Percentiles rank a stretch among this genome's conserved stretches.
Evolutionary conservation across 768 basidiomycete genomes (phyloP).

Genomic region (Zangia roseola): DNA sequence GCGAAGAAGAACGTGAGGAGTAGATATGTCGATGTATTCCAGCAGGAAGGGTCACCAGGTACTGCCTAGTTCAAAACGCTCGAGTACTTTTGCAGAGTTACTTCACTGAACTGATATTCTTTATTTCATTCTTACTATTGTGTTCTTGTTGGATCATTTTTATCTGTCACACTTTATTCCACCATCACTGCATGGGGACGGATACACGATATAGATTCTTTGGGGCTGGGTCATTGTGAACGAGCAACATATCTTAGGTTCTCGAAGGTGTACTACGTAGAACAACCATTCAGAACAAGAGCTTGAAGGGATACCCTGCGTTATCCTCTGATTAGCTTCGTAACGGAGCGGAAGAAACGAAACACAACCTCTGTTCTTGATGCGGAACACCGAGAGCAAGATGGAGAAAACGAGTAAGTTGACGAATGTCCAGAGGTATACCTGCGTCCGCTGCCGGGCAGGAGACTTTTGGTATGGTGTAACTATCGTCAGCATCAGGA

Average conservation of each 20-base stretch:
- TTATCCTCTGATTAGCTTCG: constrained; percentile 2
- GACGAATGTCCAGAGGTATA: constrained; percentile 87
- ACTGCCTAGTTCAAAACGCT: constrained; percentile 11
- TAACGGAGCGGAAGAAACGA: constrained; percentile 1
- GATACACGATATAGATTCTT: constrained; percentile 2
- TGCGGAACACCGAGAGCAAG: constrained; percentile 79
- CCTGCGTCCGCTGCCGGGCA: constrained; percentile 73
- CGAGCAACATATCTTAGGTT: not conserved
- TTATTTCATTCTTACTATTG: constrained; percentile 17
- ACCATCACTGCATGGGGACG: constrained; percentile 1
- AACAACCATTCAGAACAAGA: constrained; percentile 52
- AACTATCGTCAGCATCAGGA: constrained; percentile 78
- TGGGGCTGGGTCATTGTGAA: not conserved
- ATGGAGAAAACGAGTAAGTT: constrained; percentile 84
- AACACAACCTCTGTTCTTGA: constrained; percentile 85
- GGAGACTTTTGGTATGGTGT: constrained; percentile 77
- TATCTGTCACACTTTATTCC: constrained; percentile 23
- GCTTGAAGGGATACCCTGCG: constrained; percentile 77
- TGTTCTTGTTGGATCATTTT: constrained; percentile 18
- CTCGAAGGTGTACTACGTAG: not conserved
- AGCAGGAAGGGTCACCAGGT: constrained; percentile 42
- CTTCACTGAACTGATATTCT: constrained; percentile 2
- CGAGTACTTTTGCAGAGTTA: not conserved
- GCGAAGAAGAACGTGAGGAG: constrained; percentile 77
- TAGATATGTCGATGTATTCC: constrained; percentile 91